phyloP scores from a whole-genome alignment of 306 rosid species.

The Fagus crenata region DNA sequence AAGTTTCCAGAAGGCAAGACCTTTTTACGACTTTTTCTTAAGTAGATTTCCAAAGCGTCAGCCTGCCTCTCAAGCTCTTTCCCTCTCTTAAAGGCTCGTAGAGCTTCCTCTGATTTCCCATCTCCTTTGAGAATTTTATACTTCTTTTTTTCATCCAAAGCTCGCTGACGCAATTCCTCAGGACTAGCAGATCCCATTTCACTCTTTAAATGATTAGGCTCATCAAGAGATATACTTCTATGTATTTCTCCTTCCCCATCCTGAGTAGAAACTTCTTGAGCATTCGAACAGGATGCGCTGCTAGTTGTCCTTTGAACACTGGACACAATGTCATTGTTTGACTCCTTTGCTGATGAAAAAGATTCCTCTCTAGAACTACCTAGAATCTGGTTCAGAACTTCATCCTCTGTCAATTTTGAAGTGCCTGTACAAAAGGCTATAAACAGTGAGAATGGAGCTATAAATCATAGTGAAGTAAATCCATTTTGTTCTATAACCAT shows the following conservation, averaged over 20 bases:
- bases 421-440: constrained; percentile 62
- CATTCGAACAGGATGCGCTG: constrained; percentile 50
- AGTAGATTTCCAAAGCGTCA: no score
- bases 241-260: constrained; percentile 42
- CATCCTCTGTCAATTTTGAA: constrained; percentile 69
- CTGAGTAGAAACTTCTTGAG: constrained; percentile 33
- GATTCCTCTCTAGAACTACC: constrained; percentile 52
- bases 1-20: no score
- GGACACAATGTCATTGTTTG: constrained; percentile 37
- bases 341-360: constrained; percentile 41
- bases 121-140: no score
- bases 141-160: constrained; percentile 80
- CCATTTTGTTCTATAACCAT: not conserved
- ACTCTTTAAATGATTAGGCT: constrained; percentile 33
- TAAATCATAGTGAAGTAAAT: not conserved
- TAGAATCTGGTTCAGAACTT: constrained; percentile 61
- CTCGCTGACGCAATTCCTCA: constrained; percentile 81
- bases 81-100: no score
- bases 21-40: no score
- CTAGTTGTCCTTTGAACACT: constrained; percentile 37
- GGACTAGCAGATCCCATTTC: constrained; percentile 65
- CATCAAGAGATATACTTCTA: constrained; percentile 45
- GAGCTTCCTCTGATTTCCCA: no score
- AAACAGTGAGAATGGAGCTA: constrained; percentile 3
- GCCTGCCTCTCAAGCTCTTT: no score